Percentiles rank a stretch among this genome's conserved stretches.
Evolutionary conservation across 2,329 filamentous ascomycete species (phyloP).

Genomic region (Penicillium sp.): DNA sequence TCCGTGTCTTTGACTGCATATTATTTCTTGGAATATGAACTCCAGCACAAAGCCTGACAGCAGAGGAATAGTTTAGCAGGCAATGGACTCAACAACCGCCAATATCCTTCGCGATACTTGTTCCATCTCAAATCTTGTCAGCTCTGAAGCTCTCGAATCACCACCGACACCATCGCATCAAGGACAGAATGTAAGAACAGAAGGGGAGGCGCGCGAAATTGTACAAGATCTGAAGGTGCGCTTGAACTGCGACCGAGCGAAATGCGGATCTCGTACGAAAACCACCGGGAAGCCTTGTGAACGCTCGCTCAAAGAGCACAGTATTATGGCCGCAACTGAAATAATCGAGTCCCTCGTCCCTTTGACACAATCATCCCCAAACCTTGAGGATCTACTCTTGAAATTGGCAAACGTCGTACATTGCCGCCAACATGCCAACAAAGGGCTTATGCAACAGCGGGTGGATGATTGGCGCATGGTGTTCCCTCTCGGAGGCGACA

Average conservation of each 20-base stretch:
- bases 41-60: too few relatives aligned
- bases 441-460: neutral
- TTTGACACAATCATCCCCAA: neutral
- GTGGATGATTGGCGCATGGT: neutral
- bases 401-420: slow-evolving; percentile 1
- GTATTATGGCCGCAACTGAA: neutral
- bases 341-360: neutral
- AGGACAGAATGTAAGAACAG: too few relatives aligned
- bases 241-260: neutral
- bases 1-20: too few relatives aligned
- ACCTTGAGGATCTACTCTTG: neutral
- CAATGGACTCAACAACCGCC: too few relatives aligned
- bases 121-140: too few relatives aligned
- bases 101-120: too few relatives aligned
- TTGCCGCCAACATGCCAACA: neutral
- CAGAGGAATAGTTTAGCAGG: too few relatives aligned
- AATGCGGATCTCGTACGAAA: slow-evolving; percentile 9
- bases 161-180: neutral
- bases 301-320: neutral
- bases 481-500: neutral
- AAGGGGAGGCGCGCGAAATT: neutral
- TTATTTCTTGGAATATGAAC: too few relatives aligned
- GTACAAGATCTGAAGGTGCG: neutral
- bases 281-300: slow-evolving; percentile 1
- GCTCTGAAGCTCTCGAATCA: neutral